These are phyloP conservation scores for Calycina marina DNA, from an alignment of 2,329 filamentous ascomycete genomes.

Conservation along the genomic window DNA sequence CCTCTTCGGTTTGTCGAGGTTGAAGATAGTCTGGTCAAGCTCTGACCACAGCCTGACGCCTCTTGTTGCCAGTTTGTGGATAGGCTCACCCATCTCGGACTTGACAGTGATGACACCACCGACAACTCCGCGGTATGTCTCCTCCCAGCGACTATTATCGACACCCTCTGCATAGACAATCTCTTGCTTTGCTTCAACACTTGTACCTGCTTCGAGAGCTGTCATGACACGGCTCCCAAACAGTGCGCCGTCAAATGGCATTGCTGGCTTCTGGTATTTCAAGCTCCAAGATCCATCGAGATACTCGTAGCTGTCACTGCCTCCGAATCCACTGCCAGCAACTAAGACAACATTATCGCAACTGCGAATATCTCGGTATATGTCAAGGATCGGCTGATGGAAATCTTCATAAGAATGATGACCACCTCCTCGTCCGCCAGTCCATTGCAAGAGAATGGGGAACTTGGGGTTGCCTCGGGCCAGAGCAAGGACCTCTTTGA, in stretches of 20 bases:
- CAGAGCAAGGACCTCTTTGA: conserved; percentile 77
- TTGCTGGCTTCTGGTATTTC: conserved; percentile 68
- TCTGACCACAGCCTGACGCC: conserved; percentile 92
- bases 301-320: conserved; percentile 80
- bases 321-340: conserved; percentile 78
- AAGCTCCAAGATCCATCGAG: conserved; percentile 73
- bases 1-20: conserved; percentile 60
- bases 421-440: conserved; percentile 77
- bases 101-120: conserved; percentile 89
- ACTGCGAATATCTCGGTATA: conserved; percentile 74
- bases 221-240: conserved; percentile 90
- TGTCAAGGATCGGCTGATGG: conserved; percentile 71
- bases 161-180: conserved; percentile 72
- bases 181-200: conserved; percentile 67
- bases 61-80: conserved; percentile 90
- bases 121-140: conserved; percentile 74
- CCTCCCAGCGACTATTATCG: conserved; percentile 69
- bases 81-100: conserved; percentile 97
- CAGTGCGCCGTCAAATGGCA: conserved; percentile 83
- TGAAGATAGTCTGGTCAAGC: conserved; percentile 96
- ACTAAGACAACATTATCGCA: conserved; percentile 74
- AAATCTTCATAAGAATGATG: conserved; percentile 91
- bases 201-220: conserved; percentile 77
- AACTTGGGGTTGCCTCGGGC: conserved; percentile 78
- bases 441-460: conserved; percentile 83